Evolutionary conservation across 345 rosid genomes (phyloP).

Genomic region (Raphanus raphanistrum): DNA sequence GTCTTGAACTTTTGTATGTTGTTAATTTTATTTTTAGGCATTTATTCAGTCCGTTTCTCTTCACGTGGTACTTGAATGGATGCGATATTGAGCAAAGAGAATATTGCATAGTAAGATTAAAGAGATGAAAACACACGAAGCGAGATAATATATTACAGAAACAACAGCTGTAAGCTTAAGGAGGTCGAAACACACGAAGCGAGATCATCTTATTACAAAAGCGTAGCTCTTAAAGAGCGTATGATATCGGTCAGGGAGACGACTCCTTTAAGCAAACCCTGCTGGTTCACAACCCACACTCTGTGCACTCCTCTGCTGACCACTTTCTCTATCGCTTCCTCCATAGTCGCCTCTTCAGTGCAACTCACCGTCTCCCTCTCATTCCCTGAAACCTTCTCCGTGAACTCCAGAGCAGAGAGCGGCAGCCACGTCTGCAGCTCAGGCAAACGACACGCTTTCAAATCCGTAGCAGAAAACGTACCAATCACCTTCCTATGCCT

Average conservation of each 20-base stretch:
- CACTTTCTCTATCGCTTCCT: conserved; percentile 57
- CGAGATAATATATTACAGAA: conserved; percentile 2
- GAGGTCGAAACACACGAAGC: not conserved
- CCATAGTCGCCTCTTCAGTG: conserved; percentile 44
- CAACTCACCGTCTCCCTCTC: conserved; percentile 57
- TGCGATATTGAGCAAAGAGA: not conserved
- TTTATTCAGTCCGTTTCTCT: conserved; percentile 4
- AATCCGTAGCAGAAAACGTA: conserved; percentile 76
- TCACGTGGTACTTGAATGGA: not conserved
- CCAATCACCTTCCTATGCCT: conserved; percentile 62
- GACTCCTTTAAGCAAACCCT: conserved; percentile 58
- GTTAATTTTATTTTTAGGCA: conserved; percentile 21
- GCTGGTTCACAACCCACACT: conserved; percentile 66
- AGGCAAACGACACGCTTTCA: conserved; percentile 64
- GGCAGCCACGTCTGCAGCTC: conserved; percentile 65
- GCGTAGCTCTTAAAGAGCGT: conserved; percentile 45
- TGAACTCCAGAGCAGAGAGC: conserved; percentile 54
- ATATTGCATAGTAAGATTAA: not conserved
- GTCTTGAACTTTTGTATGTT: not conserved
- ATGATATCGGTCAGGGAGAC: conserved; percentile 73
- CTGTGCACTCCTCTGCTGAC: conserved; percentile 70
- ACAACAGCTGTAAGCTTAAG: conserved; percentile 3
- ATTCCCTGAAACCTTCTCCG: conserved; percentile 38
- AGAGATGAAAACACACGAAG: not conserved
- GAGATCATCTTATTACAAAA: conserved; percentile 17